Evolutionary conservation across 2,329 filamentous ascomycete genomes (phyloP).

Genomic region (Aspergillus luchuensis): DNA sequence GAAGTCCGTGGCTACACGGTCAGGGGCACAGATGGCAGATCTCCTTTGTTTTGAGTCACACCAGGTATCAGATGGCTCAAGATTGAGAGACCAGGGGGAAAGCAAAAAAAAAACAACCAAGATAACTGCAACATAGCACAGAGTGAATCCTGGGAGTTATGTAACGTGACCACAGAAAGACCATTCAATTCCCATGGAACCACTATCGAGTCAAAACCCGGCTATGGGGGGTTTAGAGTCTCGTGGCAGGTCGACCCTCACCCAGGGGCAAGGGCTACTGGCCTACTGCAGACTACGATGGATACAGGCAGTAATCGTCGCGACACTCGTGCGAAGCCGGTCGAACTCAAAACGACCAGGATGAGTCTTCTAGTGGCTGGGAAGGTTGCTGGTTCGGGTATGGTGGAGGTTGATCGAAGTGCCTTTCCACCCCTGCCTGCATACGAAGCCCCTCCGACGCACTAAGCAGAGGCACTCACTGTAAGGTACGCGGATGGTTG

Average conservation of each 20-base stretch:
- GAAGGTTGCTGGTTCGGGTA: constrained; percentile 13
- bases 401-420: constrained; percentile 12
- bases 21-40: background rate
- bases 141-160: background rate
- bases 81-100: background rate
- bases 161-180: background rate
- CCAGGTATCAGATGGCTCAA: background rate
- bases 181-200: background rate
- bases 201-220: background rate
- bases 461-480: background rate
- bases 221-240: background rate
- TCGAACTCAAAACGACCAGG: constrained; percentile 8
- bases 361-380: constrained; percentile 8
- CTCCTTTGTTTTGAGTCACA: background rate
- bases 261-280: background rate
- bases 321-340: constrained; percentile 7
- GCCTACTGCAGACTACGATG: too few relatives aligned
- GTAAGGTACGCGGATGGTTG: constrained; percentile 1
- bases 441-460: background rate
- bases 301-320: background rate
- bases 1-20: background rate
- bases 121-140: background rate
- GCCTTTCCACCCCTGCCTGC: background rate
- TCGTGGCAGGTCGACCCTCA: background rate
- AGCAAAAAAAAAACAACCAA: background rate